Evolutionary conservation across 148 eudicot genomes (phyloP).

Genomic region (Camellia granthamiana): DNA sequence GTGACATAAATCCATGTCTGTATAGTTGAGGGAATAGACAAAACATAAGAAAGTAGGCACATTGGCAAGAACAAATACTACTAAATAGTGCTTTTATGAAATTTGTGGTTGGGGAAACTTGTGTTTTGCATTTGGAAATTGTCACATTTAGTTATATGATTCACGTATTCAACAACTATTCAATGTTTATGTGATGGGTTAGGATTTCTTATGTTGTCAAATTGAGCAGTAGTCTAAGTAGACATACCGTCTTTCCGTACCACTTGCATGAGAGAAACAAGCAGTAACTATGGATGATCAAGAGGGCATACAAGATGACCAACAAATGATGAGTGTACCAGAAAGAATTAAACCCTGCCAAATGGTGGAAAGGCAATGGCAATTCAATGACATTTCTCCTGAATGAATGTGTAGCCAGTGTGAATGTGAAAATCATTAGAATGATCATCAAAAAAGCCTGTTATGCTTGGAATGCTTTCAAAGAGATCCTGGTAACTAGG

Average conservation of each 20-base stretch:
- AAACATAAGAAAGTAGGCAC: neutral
- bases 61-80: neutral
- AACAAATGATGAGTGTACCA: slow-evolving; percentile 95
- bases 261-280: slow-evolving; percentile 56
- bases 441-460: slow-evolving; percentile 67
- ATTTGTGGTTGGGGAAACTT: neutral
- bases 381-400: slow-evolving; percentile 80
- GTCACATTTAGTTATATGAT: neutral
- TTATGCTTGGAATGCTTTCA: slow-evolving; percentile 45
- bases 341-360: slow-evolving; percentile 92
- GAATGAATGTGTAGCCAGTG: slow-evolving; percentile 76
- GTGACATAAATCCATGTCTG: slow-evolving; percentile 98
- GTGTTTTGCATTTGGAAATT: neutral
- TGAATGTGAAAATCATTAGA: slow-evolving; percentile 72
- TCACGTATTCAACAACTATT: neutral
- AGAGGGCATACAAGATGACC: slow-evolving; percentile 57
- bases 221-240: neutral
- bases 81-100: neutral
- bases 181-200: neutral
- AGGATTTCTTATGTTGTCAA: neutral
- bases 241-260: slow-evolving; percentile 80
- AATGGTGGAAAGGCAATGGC: slow-evolving; percentile 57
- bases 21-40: slow-evolving; percentile 9
- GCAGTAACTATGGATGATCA: slow-evolving; percentile 75
- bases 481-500: slow-evolving; percentile 58